phyloP scores from a whole-genome alignment of 2,329 filamentous ascomycete species.

The Curvularia sp. region DNA sequence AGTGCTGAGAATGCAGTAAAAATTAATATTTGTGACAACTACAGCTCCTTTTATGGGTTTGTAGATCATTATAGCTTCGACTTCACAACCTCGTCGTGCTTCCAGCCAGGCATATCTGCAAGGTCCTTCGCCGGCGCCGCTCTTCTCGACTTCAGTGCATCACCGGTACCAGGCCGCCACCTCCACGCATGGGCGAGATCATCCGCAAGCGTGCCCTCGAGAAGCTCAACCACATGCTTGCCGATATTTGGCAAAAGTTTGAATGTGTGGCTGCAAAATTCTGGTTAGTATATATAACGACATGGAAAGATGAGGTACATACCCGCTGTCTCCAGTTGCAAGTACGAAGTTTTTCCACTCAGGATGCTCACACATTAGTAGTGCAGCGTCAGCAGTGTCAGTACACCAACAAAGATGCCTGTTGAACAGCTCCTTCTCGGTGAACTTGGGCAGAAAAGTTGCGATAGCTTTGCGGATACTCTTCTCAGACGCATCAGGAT shows the following conservation, averaged over 20 bases:
- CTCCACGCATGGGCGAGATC: slow-evolving; percentile 54
- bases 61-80: slow-evolving; percentile 14
- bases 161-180: slow-evolving; percentile 55
- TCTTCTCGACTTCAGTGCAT: slow-evolving; percentile 54
- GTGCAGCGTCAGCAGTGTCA: slow-evolving; percentile 67
- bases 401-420: slow-evolving; percentile 65
- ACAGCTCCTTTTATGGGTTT: background rate
- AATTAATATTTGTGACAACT: background rate
- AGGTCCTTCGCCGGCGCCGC: slow-evolving; percentile 54
- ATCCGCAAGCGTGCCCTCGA: slow-evolving; percentile 51
- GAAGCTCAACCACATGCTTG: slow-evolving; percentile 56
- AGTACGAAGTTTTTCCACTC: slow-evolving; percentile 57
- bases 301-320: slow-evolving; percentile 24
- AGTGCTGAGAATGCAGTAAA: background rate
- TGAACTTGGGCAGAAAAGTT: slow-evolving; percentile 54
- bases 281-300: slow-evolving; percentile 2
- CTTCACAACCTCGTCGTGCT: slow-evolving; percentile 25
- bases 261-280: slow-evolving; percentile 51
- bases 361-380: slow-evolving; percentile 63
- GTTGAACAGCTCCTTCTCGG: slow-evolving; percentile 52
- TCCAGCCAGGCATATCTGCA: slow-evolving; percentile 57
- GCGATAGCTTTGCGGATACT: slow-evolving; percentile 45
- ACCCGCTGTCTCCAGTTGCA: slow-evolving; percentile 58
- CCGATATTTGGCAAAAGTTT: slow-evolving; percentile 57
- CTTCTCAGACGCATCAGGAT: slow-evolving; percentile 56